Conservation (phyloP, 2,329 filamentous ascomycete species). For the Apiospora kogelbergensis region DNA sequence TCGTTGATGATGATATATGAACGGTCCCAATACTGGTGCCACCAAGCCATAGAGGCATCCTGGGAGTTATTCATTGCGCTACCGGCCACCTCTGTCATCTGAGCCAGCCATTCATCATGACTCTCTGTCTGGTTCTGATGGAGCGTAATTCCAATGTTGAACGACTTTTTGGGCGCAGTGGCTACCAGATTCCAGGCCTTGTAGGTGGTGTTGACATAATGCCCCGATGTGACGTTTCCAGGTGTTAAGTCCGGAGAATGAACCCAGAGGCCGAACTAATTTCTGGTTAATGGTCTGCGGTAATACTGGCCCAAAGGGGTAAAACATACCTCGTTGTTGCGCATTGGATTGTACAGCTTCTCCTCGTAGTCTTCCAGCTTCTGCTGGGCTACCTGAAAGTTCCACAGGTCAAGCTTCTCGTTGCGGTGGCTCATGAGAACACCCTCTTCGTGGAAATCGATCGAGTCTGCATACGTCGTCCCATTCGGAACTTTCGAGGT, state of each 20-base stretch:
- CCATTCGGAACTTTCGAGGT: constrained; percentile 8
- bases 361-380: background rate
- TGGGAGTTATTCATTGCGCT: background rate
- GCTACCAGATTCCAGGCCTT: constrained; percentile 4
- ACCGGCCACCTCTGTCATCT: background rate
- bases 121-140: constrained; percentile 7
- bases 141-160: constrained; percentile 4
- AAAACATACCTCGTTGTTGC: background rate
- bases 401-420: constrained; percentile 5
- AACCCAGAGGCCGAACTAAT: constrained; percentile 4
- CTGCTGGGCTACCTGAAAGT: constrained; percentile 1
- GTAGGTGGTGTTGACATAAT: constrained; percentile 3
- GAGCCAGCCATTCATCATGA: constrained; percentile 1
- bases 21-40: constrained; percentile 8
- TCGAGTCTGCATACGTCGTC: background rate
- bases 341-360: constrained; percentile 3
- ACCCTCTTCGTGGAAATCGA: background rate
- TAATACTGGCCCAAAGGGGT: too few relatives aligned
- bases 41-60: background rate
- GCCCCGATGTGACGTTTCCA: background rate
- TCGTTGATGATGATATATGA: constrained; percentile 9
- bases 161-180: background rate
- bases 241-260: background rate
- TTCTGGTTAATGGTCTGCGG: background rate
- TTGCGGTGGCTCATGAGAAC: constrained; percentile 10